Conservation (phyloP, 345 rosid genomes). For the Euclidium syriacum region DNA sequence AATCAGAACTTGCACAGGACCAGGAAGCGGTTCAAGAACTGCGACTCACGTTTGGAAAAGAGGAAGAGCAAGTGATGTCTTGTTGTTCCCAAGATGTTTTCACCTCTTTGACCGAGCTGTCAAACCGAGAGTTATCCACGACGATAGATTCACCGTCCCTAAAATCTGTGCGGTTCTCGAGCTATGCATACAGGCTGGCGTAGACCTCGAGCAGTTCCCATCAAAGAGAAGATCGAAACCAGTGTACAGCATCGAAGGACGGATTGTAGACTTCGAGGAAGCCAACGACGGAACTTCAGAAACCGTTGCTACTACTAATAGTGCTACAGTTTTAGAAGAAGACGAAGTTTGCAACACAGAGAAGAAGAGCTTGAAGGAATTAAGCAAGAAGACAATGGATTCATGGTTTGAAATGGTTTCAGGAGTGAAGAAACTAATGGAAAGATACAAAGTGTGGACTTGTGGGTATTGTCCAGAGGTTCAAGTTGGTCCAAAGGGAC, state of each 20-base stretch:
- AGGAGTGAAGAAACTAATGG: slow-evolving; percentile 60
- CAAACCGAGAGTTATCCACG: slow-evolving; percentile 65
- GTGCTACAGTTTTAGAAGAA: background rate
- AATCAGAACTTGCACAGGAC: slow-evolving; percentile 74
- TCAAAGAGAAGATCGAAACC: slow-evolving; percentile 71
- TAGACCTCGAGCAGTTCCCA: slow-evolving; percentile 60
- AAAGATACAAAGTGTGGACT: slow-evolving; percentile 61
- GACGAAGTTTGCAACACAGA: slow-evolving; percentile 3
- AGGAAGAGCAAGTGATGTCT: slow-evolving; percentile 51
- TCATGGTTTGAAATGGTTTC: slow-evolving; percentile 68
- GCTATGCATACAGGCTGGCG: slow-evolving; percentile 81
- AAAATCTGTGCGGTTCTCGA: slow-evolving; percentile 70
- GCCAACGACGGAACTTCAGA: slow-evolving; percentile 14
- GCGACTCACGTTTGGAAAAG: slow-evolving; percentile 76
- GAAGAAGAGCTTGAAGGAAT: slow-evolving; percentile 30
- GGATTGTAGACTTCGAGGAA: slow-evolving; percentile 78
- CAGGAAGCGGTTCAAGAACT: slow-evolving; percentile 55
- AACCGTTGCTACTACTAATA: background rate
- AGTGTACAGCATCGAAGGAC: slow-evolving; percentile 78
- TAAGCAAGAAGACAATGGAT: slow-evolving; percentile 49
- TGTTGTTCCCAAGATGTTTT: slow-evolving; percentile 63
- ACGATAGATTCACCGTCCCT: slow-evolving; percentile 46
- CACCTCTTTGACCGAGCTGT: slow-evolving; percentile 87
- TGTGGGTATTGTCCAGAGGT: slow-evolving; percentile 83
- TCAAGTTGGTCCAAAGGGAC: slow-evolving; percentile 93